Evolutionary conservation across 139 green algal genomes (phyloP), one percentile per base, ranked within the genome.

Genomic region (Dunaliella primolecta): DNA sequence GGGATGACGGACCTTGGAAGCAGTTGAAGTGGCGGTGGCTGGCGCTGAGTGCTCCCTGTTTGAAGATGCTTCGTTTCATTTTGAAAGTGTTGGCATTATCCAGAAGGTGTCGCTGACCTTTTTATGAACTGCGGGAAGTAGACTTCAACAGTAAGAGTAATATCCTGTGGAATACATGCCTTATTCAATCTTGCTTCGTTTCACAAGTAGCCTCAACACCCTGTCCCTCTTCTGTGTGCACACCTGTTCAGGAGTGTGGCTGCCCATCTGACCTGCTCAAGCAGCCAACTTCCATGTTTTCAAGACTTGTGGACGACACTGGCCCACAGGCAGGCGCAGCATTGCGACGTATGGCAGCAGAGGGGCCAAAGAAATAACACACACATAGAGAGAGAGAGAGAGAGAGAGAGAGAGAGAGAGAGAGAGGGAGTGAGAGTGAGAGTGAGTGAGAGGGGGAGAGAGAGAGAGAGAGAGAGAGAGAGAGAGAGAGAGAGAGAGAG

Each of bases 221-320:
- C 15, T 3, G 11, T 27, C 7, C n/a, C 2, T 27, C 7, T 27
- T 15, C 71, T 32, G 15, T n/a, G n/a, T n/a, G n/a, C 71, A 36
- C n/a, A 33, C 29, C n/a, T 55, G 75, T 85, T 15, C 85, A 85
- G 79, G 87, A 90, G 83, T 90, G 87, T 87, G 87, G 83, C 57
- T 81, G 55, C 33, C 87, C 87, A 0, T 56, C 75, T 24, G 27
- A 55, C 2, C 80, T 84, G 55, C 80, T 84, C n/a, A 36, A 37
- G 7, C 38, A 56, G 57, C 71, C 64, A 7, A 35, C 7, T 23
- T 71, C 34, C 36, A 79, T 77, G 78, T 79, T 78, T 71, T 77
- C 75, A 46, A 84, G 75, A 23, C 23, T 85, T 37, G 56, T 82
- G 46, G 36, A 75, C 30, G 64, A 74, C 75, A 74, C 78, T 36